Conservation (phyloP, 352 stramenopile genomes). For the Phytophthora cactorum region DNA sequence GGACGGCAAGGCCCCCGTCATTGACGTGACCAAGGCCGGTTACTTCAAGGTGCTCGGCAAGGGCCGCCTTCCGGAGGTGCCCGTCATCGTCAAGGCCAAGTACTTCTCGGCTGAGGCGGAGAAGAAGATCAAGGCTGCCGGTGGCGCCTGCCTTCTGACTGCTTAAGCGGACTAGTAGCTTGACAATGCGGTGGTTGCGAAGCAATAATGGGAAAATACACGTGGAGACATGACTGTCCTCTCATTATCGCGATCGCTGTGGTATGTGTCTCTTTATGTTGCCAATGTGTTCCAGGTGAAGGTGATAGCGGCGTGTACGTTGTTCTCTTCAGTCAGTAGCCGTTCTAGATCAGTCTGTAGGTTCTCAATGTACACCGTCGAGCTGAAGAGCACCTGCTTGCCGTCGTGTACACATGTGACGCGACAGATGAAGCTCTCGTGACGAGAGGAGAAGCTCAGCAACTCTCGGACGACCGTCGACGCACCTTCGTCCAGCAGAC, state of each 20-base stretch:
- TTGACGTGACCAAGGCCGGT: conserved; percentile 97
- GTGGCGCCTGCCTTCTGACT: conserved; percentile 98
- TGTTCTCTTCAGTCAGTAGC: conserved; percentile 9
- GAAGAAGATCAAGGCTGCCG: conserved; percentile 99
- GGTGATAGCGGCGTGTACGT: conserved; percentile 8
- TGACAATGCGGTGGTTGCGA: conserved; percentile 72
- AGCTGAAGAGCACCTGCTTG: conserved; percentile 18
- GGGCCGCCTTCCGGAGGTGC: conserved; percentile 96
- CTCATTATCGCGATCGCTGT: conserved; percentile 25
- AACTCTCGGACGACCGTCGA: conserved; percentile 33
- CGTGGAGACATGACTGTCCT: conserved; percentile 46
- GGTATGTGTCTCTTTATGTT: neutral
- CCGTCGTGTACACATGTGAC: conserved; percentile 39
- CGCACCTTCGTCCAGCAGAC: conserved; percentile 38
- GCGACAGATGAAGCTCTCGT: conserved; percentile 34
- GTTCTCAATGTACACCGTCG: conserved; percentile 37
- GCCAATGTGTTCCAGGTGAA: conserved; percentile 10
- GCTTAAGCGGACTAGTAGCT: conserved; percentile 88
- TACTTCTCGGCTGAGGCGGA: conserved; percentile 99
- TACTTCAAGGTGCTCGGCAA: conserved; percentile 99
- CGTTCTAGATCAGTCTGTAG: conserved; percentile 25
- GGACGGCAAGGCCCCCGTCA: conserved; percentile 98
- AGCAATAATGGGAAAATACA: conserved; percentile 82
- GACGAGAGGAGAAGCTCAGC: conserved; percentile 61
- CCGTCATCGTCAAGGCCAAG: conserved; percentile 99